Evolutionary conservation across 2,329 filamentous ascomycete genomes (phyloP).

Genomic region (Colletotrichum sp.): DNA sequence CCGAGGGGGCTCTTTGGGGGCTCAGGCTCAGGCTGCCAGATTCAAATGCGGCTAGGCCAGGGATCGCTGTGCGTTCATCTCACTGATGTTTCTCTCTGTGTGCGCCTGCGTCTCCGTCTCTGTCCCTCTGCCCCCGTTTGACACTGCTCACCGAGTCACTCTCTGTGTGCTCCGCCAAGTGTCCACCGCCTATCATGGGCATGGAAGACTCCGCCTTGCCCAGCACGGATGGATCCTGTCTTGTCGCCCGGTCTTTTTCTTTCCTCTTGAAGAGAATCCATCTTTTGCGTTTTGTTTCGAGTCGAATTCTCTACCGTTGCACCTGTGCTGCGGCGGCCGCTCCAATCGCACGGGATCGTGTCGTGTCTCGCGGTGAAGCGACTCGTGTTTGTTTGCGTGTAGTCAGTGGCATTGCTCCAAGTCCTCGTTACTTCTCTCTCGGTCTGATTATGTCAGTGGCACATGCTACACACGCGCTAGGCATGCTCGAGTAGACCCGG

Average conservation of each 20-base stretch:
- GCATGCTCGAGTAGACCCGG: background rate
- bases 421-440: background rate
- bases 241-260: background rate
- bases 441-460: slow-evolving; percentile 6
- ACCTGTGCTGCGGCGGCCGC: background rate
- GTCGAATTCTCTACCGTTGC: background rate
- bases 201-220: background rate
- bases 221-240: background rate
- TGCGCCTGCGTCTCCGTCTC: background rate
- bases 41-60: background rate
- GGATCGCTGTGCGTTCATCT: slow-evolving; percentile 1
- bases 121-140: background rate
- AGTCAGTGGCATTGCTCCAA: background rate
- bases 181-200: background rate
- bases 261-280: background rate
- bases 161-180: background rate
- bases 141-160: background rate
- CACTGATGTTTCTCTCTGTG: background rate
- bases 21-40: slow-evolving; percentile 15
- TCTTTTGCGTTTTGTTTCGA: background rate
- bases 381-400: background rate
- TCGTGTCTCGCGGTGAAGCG: background rate
- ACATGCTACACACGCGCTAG: slow-evolving; percentile 1
- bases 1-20: background rate
- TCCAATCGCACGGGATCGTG: slow-evolving; percentile 1